Conservation (phyloP, 2,329 filamentous ascomycete species). For the Trichoderma aggressivum region DNA sequence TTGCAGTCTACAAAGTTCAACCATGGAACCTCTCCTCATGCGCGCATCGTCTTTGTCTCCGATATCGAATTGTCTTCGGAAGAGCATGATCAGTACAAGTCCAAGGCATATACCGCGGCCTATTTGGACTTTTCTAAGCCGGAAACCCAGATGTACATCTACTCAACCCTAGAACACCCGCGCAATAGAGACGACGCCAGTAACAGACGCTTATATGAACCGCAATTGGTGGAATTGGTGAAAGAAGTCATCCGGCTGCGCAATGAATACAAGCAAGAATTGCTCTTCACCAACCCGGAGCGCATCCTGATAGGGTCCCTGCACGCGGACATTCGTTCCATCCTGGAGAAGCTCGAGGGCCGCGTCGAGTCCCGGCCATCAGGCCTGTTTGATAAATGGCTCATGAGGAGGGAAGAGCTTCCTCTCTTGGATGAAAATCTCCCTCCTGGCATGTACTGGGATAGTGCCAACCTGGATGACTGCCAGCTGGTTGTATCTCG, state of each 20-base stretch:
- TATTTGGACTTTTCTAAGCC: constrained; percentile 61
- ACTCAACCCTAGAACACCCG: constrained; percentile 46
- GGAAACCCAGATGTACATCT: constrained; percentile 65
- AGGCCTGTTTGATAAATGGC: constrained; percentile 52
- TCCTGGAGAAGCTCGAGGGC: constrained; percentile 26
- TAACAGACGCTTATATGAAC: constrained; percentile 27
- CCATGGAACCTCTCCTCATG: constrained; percentile 40
- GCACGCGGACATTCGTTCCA: constrained; percentile 29
- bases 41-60: constrained; percentile 41
- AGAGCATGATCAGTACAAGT: not conserved
- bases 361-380: constrained; percentile 29
- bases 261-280: constrained; percentile 21
- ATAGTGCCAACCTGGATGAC: constrained; percentile 48
- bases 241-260: constrained; percentile 30
- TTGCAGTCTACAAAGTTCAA: constrained; percentile 54
- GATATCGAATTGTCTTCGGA: constrained; percentile 9
- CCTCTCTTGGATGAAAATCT: constrained; percentile 35
- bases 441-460: constrained; percentile 54
- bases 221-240: constrained; percentile 34
- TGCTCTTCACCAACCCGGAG: constrained; percentile 22
- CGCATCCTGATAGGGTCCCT: constrained; percentile 38
- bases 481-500: constrained; percentile 52
- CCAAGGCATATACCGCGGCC: constrained; percentile 48
- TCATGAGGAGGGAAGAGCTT: constrained; percentile 49
- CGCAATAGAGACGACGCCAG: not conserved